Evolutionary conservation across 2,329 filamentous ascomycete genomes (phyloP).

Genomic region (Hortaea werneckii): DNA sequence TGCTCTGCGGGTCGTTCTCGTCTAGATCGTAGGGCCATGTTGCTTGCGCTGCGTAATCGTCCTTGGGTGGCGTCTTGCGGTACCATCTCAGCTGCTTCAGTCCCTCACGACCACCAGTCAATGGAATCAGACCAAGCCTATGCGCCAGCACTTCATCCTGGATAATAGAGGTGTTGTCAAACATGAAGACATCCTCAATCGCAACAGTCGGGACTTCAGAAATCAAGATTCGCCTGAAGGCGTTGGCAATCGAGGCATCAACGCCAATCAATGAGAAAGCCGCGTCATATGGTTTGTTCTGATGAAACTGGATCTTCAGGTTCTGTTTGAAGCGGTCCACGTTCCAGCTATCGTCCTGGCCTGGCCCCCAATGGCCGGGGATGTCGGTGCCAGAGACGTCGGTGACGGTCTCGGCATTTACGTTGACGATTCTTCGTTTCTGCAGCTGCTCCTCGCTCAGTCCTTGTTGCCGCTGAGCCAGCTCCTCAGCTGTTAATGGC

Average conservation of each 20-base stretch:
- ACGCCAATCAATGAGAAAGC: conserved; percentile 87
- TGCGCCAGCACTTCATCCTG: conserved; percentile 94
- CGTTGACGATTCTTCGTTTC: conserved; percentile 67
- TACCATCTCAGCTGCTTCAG: conserved; percentile 77
- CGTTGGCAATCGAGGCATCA: conserved; percentile 89
- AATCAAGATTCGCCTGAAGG: conserved; percentile 91
- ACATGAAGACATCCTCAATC: conserved; percentile 85
- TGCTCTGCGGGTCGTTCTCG: conserved; percentile 32
- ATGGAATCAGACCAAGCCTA: conserved; percentile 79
- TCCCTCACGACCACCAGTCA: conserved; percentile 68
- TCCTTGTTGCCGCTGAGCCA: conserved; percentile 1
- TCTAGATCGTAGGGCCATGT: conserved; percentile 25
- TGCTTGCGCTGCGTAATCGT: conserved; percentile 42
- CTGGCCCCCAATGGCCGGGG: conserved; percentile 71
- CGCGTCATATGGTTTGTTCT: conserved; percentile 65
- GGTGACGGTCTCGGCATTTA: conserved; percentile 83
- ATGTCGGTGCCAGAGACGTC: conserved; percentile 86
- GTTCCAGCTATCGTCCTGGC: conserved; percentile 76
- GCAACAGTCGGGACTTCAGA: conserved; percentile 89
- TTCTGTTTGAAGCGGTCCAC: conserved; percentile 61
- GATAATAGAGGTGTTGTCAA: conserved; percentile 96
- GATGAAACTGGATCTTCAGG: conserved; percentile 72
- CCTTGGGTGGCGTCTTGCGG: conserved; percentile 52
- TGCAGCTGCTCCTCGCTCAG: conserved; percentile 45
- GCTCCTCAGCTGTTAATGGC: conserved; percentile 21